Base-by-base conservation (phyloP, 2,329 filamentous ascomycete species). In the Neonectria faginata region DNA sequence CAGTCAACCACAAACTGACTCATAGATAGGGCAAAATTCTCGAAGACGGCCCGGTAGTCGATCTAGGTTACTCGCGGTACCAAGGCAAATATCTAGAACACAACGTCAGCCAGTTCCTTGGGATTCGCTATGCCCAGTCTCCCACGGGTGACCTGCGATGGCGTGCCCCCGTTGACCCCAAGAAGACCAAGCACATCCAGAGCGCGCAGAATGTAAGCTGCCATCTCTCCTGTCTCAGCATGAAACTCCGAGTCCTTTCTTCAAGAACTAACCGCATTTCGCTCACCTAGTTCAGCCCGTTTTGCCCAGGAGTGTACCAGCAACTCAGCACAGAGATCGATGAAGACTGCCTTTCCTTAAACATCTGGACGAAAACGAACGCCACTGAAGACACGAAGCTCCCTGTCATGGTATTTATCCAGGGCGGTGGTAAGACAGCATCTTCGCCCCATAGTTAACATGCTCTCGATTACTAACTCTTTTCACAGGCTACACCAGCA, bases 121-220 rank as follows among this genome's bases (percentile, higher is more conserved):
- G 83, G 12, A 76, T 84, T 74, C 83, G 85, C 47, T 88, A 83
- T 71, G 86, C 86, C 11, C 78, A 80, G 14, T 77, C 85, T n/a
- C 85, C 86, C 5, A 60, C 83, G 0, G 83, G 80, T 2, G 76
- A 85, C 42, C 76, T 86, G 36, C 80, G 86, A 57, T 88, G 84
- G 78, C 77, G 82, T 27, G 82, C 84, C 18, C 86, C 86, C 0
- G 74, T 79, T 16, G 76, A 81, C 36, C 85, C 85, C 3, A 75
- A 73, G 2, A 74, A 63, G 3, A 72, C 75, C 11, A 64, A 72
- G 1, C 70, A 67, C 2, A 72, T 77, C 0, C 79, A 82, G 74
- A 72, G 78, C 60, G 78, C 80, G 16, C 70, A 79, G 60, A 48
- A 76, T 69, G 78, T 80, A 72, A 57, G 78, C 47, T 25, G 36